These are phyloP conservation scores for Chytriomyces sp. DNA, from an alignment of 192 early-diverging fungal genomes.

Conservation along the genomic window DNA sequence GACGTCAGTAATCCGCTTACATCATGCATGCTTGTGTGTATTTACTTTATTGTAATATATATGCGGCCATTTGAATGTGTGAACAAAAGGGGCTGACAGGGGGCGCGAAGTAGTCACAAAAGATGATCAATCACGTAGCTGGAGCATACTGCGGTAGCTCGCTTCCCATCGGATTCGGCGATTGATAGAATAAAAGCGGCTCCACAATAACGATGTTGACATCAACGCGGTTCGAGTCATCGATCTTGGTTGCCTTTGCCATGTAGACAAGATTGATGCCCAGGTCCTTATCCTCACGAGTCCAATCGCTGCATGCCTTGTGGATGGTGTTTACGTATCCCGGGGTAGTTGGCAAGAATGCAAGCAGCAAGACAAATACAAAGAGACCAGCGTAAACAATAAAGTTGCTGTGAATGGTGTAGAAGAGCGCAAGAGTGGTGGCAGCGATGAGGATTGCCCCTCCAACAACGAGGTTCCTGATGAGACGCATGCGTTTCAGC, in stretches of 20 bases:
- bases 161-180: neutral
- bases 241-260: neutral
- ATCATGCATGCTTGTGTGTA: no score
- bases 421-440: neutral
- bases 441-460: neutral
- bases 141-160: neutral
- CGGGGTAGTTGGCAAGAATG: neutral
- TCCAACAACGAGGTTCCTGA: neutral
- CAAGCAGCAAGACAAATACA: neutral
- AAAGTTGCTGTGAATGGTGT: no score
- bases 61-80: no score
- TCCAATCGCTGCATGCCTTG: neutral
- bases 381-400: neutral
- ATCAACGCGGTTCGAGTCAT: neutral
- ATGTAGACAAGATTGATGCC: neutral
- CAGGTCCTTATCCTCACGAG: conserved; percentile 3
- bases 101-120: neutral
- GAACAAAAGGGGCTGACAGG: neutral
- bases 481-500: neutral
- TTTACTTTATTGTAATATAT: no score
- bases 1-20: no score
- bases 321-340: neutral
- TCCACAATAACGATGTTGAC: conserved; percentile 12
- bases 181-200: neutral
- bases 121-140: neutral